phyloP scores from a whole-genome alignment of 257 asterid genomes.

The Primulina tabacum region DNA sequence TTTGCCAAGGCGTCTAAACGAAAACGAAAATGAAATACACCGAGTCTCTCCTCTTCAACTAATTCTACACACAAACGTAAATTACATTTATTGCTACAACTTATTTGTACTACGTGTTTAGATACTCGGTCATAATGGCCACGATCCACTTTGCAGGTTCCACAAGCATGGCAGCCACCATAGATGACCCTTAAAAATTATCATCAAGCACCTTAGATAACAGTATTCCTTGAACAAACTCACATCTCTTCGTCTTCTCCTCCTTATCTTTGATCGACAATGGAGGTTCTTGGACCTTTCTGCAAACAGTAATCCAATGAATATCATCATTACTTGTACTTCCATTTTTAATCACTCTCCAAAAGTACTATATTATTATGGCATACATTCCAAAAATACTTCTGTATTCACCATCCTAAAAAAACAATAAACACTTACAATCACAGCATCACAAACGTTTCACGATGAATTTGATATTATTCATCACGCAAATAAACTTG shows the following conservation, averaged over 20 bases:
- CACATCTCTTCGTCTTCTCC: slow-evolving; percentile 76
- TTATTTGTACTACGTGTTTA: slow-evolving; percentile 31
- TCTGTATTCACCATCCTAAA: neutral
- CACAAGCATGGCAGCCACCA: slow-evolving; percentile 7
- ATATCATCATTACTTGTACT: neutral
- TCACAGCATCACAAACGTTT: neutral
- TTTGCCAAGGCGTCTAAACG: slow-evolving; percentile 25
- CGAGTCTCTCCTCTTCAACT: slow-evolving; percentile 32
- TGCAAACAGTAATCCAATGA: slow-evolving; percentile 31
- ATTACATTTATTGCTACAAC: slow-evolving; percentile 43
- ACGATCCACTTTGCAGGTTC: neutral
- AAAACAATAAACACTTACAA: neutral
- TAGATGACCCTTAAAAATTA: slow-evolving; percentile 32
- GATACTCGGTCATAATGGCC: slow-evolving; percentile 18
- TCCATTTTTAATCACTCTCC: neutral
- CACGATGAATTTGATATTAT: neutral
- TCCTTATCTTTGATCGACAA: slow-evolving; percentile 80
- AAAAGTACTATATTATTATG: too few relatives aligned
- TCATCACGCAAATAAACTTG: neutral
- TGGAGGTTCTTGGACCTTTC: slow-evolving; percentile 62
- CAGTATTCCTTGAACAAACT: slow-evolving; percentile 70
- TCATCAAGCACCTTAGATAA: slow-evolving; percentile 69
- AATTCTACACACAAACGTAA: slow-evolving; percentile 38
- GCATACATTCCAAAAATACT: neutral
- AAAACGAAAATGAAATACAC: slow-evolving; percentile 24